These are phyloP conservation scores for Benincasa hispida DNA, from an alignment of 306 rosid genomes.

Conservation along the genomic window DNA sequence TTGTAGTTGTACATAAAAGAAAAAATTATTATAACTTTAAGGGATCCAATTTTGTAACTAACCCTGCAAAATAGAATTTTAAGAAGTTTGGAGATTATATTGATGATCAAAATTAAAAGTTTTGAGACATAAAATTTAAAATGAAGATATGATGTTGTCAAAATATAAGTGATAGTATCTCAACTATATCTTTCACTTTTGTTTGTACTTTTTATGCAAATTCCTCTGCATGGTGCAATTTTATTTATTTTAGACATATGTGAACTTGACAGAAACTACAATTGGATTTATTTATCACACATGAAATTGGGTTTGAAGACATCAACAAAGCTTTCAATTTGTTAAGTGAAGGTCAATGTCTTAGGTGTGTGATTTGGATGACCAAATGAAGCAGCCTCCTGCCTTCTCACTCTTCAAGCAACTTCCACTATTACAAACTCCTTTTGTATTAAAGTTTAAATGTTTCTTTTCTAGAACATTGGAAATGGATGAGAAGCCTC, in stretches of 20 bases:
- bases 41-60: background rate
- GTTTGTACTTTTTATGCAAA: background rate
- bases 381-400: constrained; percentile 1
- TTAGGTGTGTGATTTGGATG: constrained; percentile 4
- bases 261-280: constrained; percentile 38
- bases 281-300: constrained; percentile 68
- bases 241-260: background rate
- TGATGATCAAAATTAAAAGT: too few species aligned
- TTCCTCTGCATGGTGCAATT: background rate
- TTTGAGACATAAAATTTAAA: too few species aligned
- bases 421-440: background rate
- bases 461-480: constrained; percentile 30
- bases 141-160: background rate
- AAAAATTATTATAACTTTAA: too few species aligned
- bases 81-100: too few species aligned
- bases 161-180: background rate
- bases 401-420: background rate
- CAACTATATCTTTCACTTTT: background rate
- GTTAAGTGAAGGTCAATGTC: constrained; percentile 31
- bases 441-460: background rate
- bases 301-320: constrained; percentile 52
- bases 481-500: constrained; percentile 66
- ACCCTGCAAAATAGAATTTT: background rate
- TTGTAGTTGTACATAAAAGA: too few species aligned
- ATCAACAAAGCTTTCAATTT: constrained; percentile 73